phyloP scores from a whole-genome alignment of 768 basidiomycete genomes.

The Amanita inopinata region DNA sequence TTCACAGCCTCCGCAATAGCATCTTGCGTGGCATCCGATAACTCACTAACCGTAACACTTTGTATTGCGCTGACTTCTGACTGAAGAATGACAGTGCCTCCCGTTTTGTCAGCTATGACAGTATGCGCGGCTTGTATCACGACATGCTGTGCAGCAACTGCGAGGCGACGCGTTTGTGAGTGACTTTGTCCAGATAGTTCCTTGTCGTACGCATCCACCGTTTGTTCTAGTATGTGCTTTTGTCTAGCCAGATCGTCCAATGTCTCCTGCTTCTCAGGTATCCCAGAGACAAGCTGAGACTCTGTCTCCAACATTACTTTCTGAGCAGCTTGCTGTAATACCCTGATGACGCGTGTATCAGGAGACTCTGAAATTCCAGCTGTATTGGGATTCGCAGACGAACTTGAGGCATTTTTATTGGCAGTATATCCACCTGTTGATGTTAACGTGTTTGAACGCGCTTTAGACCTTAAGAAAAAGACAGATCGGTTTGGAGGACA shows the following conservation, averaged over 20 bases:
- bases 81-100: slow-evolving; percentile 26
- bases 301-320: slow-evolving; percentile 69
- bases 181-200: slow-evolving; percentile 50
- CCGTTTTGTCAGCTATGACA: slow-evolving; percentile 38
- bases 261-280: slow-evolving; percentile 34
- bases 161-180: slow-evolving; percentile 46
- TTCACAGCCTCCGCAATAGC: slow-evolving; percentile 81
- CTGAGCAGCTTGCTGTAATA: slow-evolving; percentile 67
- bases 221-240: slow-evolving; percentile 61
- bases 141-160: slow-evolving; percentile 72
- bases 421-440: not conserved
- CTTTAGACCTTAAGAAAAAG: slow-evolving; percentile 16
- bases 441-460: slow-evolving; percentile 15
- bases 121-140: slow-evolving; percentile 77
- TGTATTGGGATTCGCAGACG: not conserved
- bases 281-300: slow-evolving; percentile 49
- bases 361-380: slow-evolving; percentile 19
- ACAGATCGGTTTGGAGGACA: not conserved
- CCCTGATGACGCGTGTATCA: slow-evolving; percentile 69
- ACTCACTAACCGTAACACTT: slow-evolving; percentile 39
- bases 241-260: slow-evolving; percentile 70
- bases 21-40: slow-evolving; percentile 43
- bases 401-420: not conserved
- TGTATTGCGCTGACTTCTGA: slow-evolving; percentile 34
- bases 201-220: slow-evolving; percentile 69